These are phyloP conservation scores for Claviceps africana DNA, from an alignment of 2,329 filamentous ascomycete genomes.

Conservation along the genomic window DNA sequence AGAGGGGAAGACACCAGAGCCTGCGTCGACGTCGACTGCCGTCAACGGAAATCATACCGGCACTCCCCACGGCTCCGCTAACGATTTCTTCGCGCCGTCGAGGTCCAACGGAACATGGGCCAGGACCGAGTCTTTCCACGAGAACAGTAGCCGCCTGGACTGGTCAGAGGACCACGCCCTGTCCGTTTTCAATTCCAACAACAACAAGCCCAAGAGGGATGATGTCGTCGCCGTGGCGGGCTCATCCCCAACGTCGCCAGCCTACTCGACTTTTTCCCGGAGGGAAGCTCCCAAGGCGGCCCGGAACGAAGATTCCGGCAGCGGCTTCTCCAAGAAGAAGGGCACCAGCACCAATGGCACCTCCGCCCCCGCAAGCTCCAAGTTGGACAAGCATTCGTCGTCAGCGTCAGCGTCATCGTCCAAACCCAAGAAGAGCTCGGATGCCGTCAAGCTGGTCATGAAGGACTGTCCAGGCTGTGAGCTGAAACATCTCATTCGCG, in stretches of 20 bases:
- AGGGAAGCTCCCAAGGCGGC: too few species aligned
- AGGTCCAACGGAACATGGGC: not conserved
- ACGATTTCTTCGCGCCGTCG: not conserved
- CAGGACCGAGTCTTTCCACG: too few species aligned
- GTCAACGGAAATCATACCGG: not conserved
- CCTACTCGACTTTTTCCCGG: too few species aligned
- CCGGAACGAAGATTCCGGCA: too few species aligned
- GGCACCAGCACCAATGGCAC: not conserved
- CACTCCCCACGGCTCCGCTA: not conserved
- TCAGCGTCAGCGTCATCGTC: not conserved
- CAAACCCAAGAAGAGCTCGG: not conserved
- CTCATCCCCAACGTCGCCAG: too few species aligned
- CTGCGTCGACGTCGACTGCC: not conserved
- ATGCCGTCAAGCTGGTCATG: not conserved
- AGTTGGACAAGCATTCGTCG: not conserved
- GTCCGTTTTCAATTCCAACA: too few species aligned
- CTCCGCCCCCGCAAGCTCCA: not conserved
- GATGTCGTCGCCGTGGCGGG: too few species aligned
- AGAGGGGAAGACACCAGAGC: not conserved
- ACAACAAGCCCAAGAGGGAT: too few species aligned
- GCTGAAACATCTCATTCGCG: constrained; percentile 3
- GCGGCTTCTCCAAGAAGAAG: not conserved
- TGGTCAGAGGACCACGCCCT: too few species aligned
- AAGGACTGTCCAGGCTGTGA: constrained; percentile 5
- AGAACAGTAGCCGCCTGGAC: too few species aligned